Percentiles rank a stretch among this genome's conserved stretches.
These are phyloP conservation scores for Acacia melanoxylon DNA, from an alignment of 306 rosid genomes.

Conservation along the genomic window DNA sequence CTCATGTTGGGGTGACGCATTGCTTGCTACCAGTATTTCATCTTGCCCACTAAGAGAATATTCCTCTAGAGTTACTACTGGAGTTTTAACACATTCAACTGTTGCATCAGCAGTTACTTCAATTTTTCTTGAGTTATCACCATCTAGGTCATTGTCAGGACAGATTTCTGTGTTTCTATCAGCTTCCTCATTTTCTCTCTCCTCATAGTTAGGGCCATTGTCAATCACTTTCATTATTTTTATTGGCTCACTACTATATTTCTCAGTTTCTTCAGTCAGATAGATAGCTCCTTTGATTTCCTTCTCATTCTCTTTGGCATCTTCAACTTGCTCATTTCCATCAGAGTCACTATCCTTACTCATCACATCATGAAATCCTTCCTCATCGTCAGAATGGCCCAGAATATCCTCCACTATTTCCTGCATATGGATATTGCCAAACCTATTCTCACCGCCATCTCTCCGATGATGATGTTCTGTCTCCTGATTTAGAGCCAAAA, in stretches of 20 bases:
- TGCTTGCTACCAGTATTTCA: constrained; percentile 29
- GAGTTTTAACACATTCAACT: constrained; percentile 36
- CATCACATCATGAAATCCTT: constrained; percentile 41
- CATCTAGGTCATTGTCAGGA: constrained; percentile 41
- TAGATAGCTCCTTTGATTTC: constrained; percentile 39
- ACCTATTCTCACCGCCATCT: constrained; percentile 38
- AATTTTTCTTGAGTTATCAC: constrained; percentile 35
- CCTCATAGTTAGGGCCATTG: constrained; percentile 40
- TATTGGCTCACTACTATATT: constrained; percentile 29
- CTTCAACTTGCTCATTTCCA: constrained; percentile 38
- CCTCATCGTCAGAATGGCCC: constrained; percentile 35
- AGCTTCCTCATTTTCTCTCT: constrained; percentile 38
- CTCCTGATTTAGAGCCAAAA: constrained; percentile 47
- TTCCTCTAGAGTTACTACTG: constrained; percentile 33
- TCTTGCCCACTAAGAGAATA: constrained; percentile 39
- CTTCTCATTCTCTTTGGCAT: constrained; percentile 40
- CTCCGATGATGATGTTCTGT: constrained; percentile 30
- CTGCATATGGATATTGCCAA: constrained; percentile 35
- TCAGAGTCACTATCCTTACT: constrained; percentile 35
- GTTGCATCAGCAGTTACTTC: constrained; percentile 33
- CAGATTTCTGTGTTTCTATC: constrained; percentile 32
- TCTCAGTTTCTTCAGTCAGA: constrained; percentile 44
- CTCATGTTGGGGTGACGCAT: constrained; percentile 36
- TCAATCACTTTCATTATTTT: constrained; percentile 35
- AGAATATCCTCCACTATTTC: constrained; percentile 36